A percentile compares a stretch with the other conserved stretches of the same genome.
These are phyloP conservation scores for Agroathelia rolfsii DNA, from an alignment of 1,284 basidiomycete genomes.

Conservation along the genomic window DNA sequence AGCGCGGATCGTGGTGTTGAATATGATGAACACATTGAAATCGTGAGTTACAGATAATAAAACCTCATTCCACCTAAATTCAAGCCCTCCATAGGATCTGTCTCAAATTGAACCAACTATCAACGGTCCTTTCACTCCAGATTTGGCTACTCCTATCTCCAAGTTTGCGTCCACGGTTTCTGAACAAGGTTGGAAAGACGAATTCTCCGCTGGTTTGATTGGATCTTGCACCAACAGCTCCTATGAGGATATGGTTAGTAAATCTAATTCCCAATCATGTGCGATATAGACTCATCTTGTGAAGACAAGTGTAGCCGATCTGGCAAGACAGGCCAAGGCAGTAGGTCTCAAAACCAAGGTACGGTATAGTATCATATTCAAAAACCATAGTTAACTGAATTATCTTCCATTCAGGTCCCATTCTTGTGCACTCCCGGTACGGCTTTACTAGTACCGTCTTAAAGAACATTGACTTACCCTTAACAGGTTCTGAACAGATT, in stretches of 20 bases:
- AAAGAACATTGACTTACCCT: no score
- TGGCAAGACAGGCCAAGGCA: conserved; percentile 83
- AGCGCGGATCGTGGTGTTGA: conserved; percentile 83
- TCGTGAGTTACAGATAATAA: conserved; percentile 44
- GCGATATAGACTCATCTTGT: no score
- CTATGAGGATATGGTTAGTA: conserved; percentile 82
- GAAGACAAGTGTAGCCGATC: conserved; percentile 79
- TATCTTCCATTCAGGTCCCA: conserved; percentile 46
- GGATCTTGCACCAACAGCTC: conserved; percentile 98
- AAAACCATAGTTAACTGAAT: conserved; percentile 2
- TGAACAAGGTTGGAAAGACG: conserved; percentile 86
- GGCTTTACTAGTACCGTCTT: no score
- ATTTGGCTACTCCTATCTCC: conserved; percentile 92
- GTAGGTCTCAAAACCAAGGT: conserved; percentile 76
- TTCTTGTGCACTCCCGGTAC: conserved; percentile 98
- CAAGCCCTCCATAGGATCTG: conserved; percentile 50
- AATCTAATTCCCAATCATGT: conserved; percentile 3
- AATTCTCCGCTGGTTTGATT: conserved; percentile 85
- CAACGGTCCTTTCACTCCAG: conserved; percentile 98
- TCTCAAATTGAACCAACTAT: conserved; percentile 90
- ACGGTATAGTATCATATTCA: conserved; percentile 2
- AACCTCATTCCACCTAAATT: conserved; percentile 1
- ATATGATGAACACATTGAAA: conserved; percentile 93
- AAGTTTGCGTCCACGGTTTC: conserved; percentile 77
- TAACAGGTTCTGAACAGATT: conserved; percentile 95